A percentile compares a stretch with the other conserved stretches of the same genome.
These are phyloP conservation scores for Furcasterigmium sp. DNA, from an alignment of 2,329 filamentous ascomycete genomes.

Conservation along the genomic window DNA sequence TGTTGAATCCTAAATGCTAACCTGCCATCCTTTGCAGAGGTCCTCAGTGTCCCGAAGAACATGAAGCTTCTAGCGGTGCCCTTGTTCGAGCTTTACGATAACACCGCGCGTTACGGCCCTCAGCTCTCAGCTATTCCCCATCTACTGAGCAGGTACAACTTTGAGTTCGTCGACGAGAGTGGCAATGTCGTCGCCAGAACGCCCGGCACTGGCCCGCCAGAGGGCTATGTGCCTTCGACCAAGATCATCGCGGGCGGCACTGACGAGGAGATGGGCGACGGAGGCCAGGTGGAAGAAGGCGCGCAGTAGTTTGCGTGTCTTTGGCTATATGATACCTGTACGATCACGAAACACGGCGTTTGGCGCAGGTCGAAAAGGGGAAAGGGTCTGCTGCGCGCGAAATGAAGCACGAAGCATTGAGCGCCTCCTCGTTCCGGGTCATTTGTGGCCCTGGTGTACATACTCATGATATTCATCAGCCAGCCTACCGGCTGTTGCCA, in stretches of 20 bases:
- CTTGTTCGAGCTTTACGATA: slow-evolving; percentile 96
- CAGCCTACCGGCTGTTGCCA: too few relatives aligned
- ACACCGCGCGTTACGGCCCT: slow-evolving; percentile 88
- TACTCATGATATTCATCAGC: too few relatives aligned
- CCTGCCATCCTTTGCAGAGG: slow-evolving; percentile 50
- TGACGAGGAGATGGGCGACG: slow-evolving; percentile 54
- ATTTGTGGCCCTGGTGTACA: too few relatives aligned
- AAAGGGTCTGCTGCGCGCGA: background rate
- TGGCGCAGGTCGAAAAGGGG: slow-evolving; percentile 12
- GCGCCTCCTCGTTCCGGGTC: too few relatives aligned
- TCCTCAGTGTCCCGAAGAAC: slow-evolving; percentile 95
- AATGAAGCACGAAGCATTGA: too few relatives aligned
- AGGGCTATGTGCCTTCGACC: slow-evolving; percentile 55
- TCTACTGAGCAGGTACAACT: slow-evolving; percentile 90
- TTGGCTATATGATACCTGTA: background rate
- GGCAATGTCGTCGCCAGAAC: slow-evolving; percentile 83
- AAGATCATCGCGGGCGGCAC: slow-evolving; percentile 60
- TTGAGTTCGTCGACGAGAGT: slow-evolving; percentile 93
- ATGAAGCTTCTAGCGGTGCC: slow-evolving; percentile 98
- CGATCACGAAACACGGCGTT: slow-evolving; percentile 11
- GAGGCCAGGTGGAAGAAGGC: slow-evolving; percentile 39
- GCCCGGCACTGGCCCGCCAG: slow-evolving; percentile 59
- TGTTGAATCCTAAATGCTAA: too few relatives aligned
- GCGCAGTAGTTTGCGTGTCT: slow-evolving; percentile 11
- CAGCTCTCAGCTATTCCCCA: slow-evolving; percentile 96